Conservation (phyloP, 1,284 basidiomycete species). For the Tetrapyrgos nigripes region DNA sequence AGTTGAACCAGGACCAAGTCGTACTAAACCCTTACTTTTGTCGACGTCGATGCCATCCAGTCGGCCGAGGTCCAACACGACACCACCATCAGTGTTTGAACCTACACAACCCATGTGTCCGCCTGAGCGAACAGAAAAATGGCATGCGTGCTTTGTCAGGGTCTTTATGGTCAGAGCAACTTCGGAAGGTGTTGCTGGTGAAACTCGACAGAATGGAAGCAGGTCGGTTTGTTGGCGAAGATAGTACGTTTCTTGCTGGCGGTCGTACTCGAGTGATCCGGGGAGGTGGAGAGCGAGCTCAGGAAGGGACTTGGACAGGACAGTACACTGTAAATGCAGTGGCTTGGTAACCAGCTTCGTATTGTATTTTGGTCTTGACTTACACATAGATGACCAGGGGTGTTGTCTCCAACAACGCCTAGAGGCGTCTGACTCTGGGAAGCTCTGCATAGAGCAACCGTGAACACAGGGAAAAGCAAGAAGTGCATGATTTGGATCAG, state of each 20-base stretch:
- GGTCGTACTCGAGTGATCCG: conserved; percentile 13
- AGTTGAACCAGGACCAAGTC: conserved; percentile 40
- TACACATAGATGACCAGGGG: neutral
- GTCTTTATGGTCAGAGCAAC: conserved; percentile 18
- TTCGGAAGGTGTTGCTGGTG: conserved; percentile 13
- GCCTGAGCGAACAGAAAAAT: conserved; percentile 24
- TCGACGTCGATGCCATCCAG: conserved; percentile 33
- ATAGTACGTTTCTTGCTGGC: conserved; percentile 18
- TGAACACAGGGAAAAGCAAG: neutral
- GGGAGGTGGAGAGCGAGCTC: conserved; percentile 18
- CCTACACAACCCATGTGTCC: conserved; percentile 18
- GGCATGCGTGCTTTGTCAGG: conserved; percentile 10
- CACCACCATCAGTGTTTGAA: conserved; percentile 11
- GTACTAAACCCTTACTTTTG: conserved; percentile 25
- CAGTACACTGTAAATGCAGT: conserved; percentile 10
- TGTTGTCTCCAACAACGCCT: neutral
- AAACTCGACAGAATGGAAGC: conserved; percentile 16
- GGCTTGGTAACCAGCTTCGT: no score
- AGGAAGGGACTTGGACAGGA: conserved; percentile 7
- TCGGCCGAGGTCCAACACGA: conserved; percentile 33
- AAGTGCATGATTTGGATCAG: no score
- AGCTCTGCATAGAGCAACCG: neutral
- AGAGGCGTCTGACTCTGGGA: neutral
- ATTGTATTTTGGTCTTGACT: no score
- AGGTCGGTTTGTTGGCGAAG: conserved; percentile 16